phyloP scores from a whole-genome alignment of 352 stramenopile genomes.

The Globisporangium middletonii region DNA sequence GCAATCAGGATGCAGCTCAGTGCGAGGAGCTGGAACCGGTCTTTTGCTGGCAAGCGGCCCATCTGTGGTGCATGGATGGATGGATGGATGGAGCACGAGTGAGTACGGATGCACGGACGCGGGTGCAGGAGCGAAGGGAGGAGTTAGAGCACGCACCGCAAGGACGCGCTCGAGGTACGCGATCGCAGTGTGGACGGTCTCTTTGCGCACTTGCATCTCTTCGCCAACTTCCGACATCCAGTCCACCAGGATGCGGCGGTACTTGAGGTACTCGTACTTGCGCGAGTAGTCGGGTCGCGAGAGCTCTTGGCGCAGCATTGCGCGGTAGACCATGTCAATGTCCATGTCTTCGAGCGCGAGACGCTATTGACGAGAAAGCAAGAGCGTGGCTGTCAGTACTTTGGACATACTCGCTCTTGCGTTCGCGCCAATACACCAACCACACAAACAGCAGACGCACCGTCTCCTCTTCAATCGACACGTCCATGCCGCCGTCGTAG shows the following conservation, averaged over 20 bases:
- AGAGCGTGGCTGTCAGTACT: too few relatives aligned
- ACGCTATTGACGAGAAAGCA: conserved; percentile 21
- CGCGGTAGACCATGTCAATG: conserved; percentile 58
- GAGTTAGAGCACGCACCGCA: conserved; percentile 14
- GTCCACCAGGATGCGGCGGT: conserved; percentile 74
- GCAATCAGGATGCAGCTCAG: conserved; percentile 77
- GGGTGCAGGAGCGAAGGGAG: neutral
- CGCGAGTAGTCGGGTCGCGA: conserved; percentile 58
- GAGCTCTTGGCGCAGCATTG: conserved; percentile 75
- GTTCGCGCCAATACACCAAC: too few relatives aligned
- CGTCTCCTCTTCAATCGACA: conserved; percentile 36
- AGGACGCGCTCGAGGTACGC: conserved; percentile 79
- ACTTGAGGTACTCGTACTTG: conserved; percentile 81
- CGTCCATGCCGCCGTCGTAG: conserved; percentile 33
- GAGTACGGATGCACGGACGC: neutral
- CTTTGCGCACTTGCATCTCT: conserved; percentile 79
- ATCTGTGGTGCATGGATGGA: conserved; percentile 9
- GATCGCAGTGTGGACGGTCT: conserved; percentile 71
- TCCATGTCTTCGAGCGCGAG: conserved; percentile 74
- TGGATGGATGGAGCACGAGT: neutral
- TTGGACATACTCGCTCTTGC: too few relatives aligned
- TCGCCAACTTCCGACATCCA: conserved; percentile 86
- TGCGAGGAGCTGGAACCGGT: conserved; percentile 77
- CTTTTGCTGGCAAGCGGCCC: conserved; percentile 51
- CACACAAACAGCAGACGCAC: conserved; percentile 12